Evolutionary conservation across 495 filamentous ascomycete species (phyloP).

Genomic region (Bombardia bombarda): DNA sequence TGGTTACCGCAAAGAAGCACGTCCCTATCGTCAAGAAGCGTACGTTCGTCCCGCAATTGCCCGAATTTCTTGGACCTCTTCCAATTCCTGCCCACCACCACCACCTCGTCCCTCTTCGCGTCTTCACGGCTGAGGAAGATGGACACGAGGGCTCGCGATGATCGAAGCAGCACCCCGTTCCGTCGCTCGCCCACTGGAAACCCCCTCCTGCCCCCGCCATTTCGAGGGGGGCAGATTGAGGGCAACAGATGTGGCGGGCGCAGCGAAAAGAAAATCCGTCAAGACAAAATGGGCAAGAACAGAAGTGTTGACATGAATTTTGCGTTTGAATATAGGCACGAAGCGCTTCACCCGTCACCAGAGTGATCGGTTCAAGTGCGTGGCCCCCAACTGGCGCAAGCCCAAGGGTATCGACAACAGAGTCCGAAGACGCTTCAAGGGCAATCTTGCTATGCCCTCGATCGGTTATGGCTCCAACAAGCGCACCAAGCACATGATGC

Average conservation of each 20-base stretch:
- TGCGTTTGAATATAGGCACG: constrained; percentile 50
- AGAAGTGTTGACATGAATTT: constrained; percentile 17
- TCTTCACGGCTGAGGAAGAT: too few relatives aligned
- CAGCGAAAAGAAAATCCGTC: too few relatives aligned
- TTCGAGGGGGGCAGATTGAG: too few relatives aligned
- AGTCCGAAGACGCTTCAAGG: constrained; percentile 87
- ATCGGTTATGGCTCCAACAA: constrained; percentile 98
- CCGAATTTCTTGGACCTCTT: neutral
- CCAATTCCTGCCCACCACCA: too few relatives aligned
- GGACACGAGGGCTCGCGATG: too few relatives aligned
- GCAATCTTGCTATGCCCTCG: constrained; percentile 92
- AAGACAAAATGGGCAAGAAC: too few relatives aligned
- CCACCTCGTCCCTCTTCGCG: too few relatives aligned
- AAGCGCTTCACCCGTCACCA: constrained; percentile 93
- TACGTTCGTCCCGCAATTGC: constrained; percentile 44
- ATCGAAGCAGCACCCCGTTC: too few relatives aligned
- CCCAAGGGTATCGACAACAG: constrained; percentile 94
- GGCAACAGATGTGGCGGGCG: too few relatives aligned
- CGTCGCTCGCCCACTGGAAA: too few relatives aligned
- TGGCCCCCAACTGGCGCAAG: constrained; percentile 87
- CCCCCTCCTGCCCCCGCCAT: too few relatives aligned
- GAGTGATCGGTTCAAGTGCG: constrained; percentile 88
- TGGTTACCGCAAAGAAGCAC: constrained; percentile 98
- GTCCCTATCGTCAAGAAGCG: constrained; percentile 99
- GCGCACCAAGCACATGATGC: constrained; percentile 98